These are phyloP conservation scores for Cerrena zonata DNA, from an alignment of 1,284 basidiomycete genomes.

Conservation along the genomic window DNA sequence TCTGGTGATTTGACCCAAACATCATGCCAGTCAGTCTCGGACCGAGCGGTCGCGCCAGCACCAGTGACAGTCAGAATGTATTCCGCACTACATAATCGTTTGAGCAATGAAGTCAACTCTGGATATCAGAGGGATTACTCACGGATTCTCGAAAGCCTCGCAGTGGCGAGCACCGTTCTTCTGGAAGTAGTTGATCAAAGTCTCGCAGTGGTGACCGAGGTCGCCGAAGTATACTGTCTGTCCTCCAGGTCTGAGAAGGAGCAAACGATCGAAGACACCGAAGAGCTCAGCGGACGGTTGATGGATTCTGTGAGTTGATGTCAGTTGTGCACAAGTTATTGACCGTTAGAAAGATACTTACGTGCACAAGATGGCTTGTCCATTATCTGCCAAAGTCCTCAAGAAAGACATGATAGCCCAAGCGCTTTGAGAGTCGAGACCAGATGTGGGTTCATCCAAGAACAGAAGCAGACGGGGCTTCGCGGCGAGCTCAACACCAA, in stretches of 20 bases:
- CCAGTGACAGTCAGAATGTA: constrained; percentile 69
- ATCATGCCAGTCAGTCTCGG: constrained; percentile 29
- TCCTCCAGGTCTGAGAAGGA: constrained; percentile 63
- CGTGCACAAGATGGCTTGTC: constrained; percentile 74
- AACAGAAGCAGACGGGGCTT: constrained; percentile 78
- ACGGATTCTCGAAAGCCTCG: constrained; percentile 38
- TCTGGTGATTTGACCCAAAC: constrained; percentile 30
- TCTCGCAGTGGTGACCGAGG: constrained; percentile 52
- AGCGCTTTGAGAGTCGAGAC: constrained; percentile 84
- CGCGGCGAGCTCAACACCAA: constrained; percentile 77
- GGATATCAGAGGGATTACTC: constrained; percentile 14
- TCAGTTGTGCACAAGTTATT: no score
- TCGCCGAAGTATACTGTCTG: constrained; percentile 77
- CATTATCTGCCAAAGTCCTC: constrained; percentile 74
- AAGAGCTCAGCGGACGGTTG: constrained; percentile 73
- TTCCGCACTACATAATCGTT: constrained; percentile 30
- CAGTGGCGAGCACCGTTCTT: constrained; percentile 45
- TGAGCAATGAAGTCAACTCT: background rate
- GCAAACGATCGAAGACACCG: constrained; percentile 62
- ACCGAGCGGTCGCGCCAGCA: constrained; percentile 44
- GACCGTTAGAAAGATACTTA: constrained; percentile 12
- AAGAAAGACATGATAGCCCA: constrained; percentile 82
- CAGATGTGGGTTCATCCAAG: constrained; percentile 79
- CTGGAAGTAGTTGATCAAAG: constrained; percentile 68
- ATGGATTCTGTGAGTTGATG: constrained; percentile 31